These are phyloP conservation scores for Ceratobasidium theobromae DNA, from an alignment of 1,284 basidiomycete species.

Conservation along the genomic window DNA sequence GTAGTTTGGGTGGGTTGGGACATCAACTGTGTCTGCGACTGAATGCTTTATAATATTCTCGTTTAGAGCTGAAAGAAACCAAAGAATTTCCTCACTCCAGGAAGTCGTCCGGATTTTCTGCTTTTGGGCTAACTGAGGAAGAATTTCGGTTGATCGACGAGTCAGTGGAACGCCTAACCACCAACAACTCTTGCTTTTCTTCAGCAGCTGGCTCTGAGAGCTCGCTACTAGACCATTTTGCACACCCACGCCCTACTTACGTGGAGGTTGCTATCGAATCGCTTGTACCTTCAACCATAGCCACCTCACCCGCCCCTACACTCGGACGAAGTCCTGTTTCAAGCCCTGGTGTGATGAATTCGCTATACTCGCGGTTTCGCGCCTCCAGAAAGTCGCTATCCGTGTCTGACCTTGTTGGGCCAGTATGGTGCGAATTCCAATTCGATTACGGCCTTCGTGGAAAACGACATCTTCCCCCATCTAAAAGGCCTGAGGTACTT, in stretches of 20 bases:
- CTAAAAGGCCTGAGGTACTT: conserved; percentile 61
- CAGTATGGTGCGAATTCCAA: conserved; percentile 58
- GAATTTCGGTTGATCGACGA: conserved; percentile 9
- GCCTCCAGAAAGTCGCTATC: conserved; percentile 37
- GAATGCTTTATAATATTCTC: not conserved
- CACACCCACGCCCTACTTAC: conserved; percentile 36
- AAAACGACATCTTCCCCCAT: conserved; percentile 46
- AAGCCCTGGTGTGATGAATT: not conserved
- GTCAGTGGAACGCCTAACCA: conserved; percentile 3
- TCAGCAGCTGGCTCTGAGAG: conserved; percentile 9
- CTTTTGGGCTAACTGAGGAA: conserved; percentile 18
- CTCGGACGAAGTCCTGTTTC: conserved; percentile 19
- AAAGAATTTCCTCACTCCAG: not conserved
- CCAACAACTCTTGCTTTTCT: not conserved
- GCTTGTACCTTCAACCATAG: conserved; percentile 36
- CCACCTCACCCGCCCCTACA: conserved; percentile 22
- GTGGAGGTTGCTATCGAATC: conserved; percentile 41
- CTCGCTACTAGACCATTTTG: conserved; percentile 36
- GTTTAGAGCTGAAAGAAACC: not conserved
- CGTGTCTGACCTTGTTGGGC: conserved; percentile 53
- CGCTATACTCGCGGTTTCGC: conserved; percentile 28
- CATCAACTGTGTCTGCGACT: not conserved
- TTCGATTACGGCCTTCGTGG: conserved; percentile 67
- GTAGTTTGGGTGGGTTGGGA: not conserved
- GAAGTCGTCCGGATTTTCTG: conserved; percentile 19